Base-by-base conservation (phyloP, 768 basidiomycete species). In the Calocybe indica region DNA sequence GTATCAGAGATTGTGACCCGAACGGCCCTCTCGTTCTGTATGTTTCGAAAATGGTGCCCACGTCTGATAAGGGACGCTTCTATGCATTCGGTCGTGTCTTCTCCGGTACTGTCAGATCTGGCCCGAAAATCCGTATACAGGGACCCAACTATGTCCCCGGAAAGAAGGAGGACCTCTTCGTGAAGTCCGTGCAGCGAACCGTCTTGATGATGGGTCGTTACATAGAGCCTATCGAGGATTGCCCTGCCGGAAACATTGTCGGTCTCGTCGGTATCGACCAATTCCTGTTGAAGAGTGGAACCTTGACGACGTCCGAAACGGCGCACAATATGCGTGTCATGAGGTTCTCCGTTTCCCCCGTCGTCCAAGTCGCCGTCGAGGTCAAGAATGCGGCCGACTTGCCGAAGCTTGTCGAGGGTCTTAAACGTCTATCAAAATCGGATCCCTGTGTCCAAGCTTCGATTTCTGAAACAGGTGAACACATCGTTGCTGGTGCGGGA, bases 301-400 rank as follows among this genome's bases (percentile, higher is more conserved):
- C 96, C 53, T 82, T 99, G 63, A 99, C 96, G 51, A 83, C 90
- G 51, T 92, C 92, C 42, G 96, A 98, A 74, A 96, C 93, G 45
- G 96, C 96, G 44, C 96, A 99, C 80, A 99, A 99, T 80, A 96
- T 99, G 93, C 92, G 77, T 76, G 93, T 99, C 70, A 99, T 99
- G 96, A 92, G 88, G 75, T 97, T 97, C 82, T 98, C 94, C 68
- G 96, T 99, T 48, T 98, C 96, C 30, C 96, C 96, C 58, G 96
- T 99, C 77, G 96, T 99, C 39, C 96, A 84, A 67, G 92, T 98
- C 62, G 92, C 96, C 55, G 96, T 99, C 59, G 96, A 99, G 71
- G 96, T 98, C 71, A 98, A 98, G 86, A 99, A 98, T 69, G 92
- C 96, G 49, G 82, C 91, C 50, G 96, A 99, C 80, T 80, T 99